Base-by-base conservation (phyloP, 177 flowering plant genomes). In the Tripterygium wilfordii region DNA sequence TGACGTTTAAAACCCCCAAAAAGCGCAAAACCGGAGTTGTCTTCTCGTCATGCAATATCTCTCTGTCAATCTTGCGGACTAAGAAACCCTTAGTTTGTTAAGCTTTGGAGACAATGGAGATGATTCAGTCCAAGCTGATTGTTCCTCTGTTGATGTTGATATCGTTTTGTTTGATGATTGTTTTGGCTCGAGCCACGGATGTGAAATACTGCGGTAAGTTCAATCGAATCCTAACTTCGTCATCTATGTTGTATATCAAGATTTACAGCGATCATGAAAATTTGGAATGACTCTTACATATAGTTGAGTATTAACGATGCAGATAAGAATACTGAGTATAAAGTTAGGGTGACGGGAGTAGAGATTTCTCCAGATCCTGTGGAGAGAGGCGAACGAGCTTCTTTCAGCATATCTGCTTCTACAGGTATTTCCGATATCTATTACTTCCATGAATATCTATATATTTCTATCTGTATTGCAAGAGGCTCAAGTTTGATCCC, bases 311-410 rank as follows among this genome's bases (percentile, higher is more conserved):
- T 29, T 1, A 9, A 23, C 28, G 22, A 14, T 66, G 71, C 74
- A 85, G 96, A 72, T 64, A 74, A 69, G 51, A 69, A 75, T 46
- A 56, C 48, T 25, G 37, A 67, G 10, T 88, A 88, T 68, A 64
- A 54, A 15, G 86, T 88, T 23, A 72, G 79, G 60, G 86, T 90
- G 3, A 42, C 39, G 9, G 84, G 71, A 36, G 77, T 90, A 12
- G 77, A 87, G 10, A 82, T 90, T 20, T 41, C 63, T 10, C 94
- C 96, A 0, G 14, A 68, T 59, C 88, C 90, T 3, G 54, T 88
- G 13, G 58, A 48, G 7, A 67, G 79, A 56, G 85, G 90, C 54
- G 10, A 58, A 27, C 56, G 67, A 18, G 75, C 94, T 22, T 71
- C 74, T 45, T 82, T 85, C 72, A 71, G 60, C 48, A 67, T 88